These are phyloP conservation scores for Rhypophila decipiens DNA, from an alignment of 495 filamentous ascomycete species.

Conservation along the genomic window DNA sequence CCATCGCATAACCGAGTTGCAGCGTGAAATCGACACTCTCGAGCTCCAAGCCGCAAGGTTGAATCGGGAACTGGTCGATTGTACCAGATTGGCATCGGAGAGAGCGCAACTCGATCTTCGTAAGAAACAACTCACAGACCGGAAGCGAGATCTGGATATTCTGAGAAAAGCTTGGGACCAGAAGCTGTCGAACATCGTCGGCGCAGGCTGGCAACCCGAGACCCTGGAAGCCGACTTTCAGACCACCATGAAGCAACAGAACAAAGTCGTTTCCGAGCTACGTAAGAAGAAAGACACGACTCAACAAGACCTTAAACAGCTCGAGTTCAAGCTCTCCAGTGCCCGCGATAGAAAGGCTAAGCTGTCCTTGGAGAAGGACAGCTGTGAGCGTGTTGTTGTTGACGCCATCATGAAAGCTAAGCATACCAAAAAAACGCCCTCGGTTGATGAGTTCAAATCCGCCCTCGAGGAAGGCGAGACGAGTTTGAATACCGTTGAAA, in stretches of 20 bases:
- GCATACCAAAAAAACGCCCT: constrained; percentile 10
- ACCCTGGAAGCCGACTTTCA: constrained; percentile 70
- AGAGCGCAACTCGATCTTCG: constrained; percentile 72
- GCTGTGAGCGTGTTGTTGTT: constrained; percentile 45
- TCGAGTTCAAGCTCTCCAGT: constrained; percentile 70
- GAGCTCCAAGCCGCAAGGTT: constrained; percentile 64
- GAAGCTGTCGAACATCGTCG: constrained; percentile 57
- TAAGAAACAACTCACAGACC: constrained; percentile 67
- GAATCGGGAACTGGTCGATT: constrained; percentile 69
- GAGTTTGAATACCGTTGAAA: constrained; percentile 53
- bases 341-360: constrained; percentile 53
- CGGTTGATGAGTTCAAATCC: constrained; percentile 15
- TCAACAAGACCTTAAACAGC: constrained; percentile 66
- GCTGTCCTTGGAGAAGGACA: constrained; percentile 57
- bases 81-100: constrained; percentile 68
- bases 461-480: constrained; percentile 32
- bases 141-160: constrained; percentile 64
- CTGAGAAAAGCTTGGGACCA: constrained; percentile 68
- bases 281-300: constrained; percentile 62
- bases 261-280: constrained; percentile 46
- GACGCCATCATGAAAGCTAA: constrained; percentile 32
- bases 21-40: constrained; percentile 54
- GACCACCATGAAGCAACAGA: constrained; percentile 50
- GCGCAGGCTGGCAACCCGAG: constrained; percentile 58
- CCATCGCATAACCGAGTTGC: constrained; percentile 54